Evolutionary conservation across 2,329 filamentous ascomycete genomes (phyloP), one percentile per base, ranked within the genome.

Genomic region (Thielaviopsis punctulata): DNA sequence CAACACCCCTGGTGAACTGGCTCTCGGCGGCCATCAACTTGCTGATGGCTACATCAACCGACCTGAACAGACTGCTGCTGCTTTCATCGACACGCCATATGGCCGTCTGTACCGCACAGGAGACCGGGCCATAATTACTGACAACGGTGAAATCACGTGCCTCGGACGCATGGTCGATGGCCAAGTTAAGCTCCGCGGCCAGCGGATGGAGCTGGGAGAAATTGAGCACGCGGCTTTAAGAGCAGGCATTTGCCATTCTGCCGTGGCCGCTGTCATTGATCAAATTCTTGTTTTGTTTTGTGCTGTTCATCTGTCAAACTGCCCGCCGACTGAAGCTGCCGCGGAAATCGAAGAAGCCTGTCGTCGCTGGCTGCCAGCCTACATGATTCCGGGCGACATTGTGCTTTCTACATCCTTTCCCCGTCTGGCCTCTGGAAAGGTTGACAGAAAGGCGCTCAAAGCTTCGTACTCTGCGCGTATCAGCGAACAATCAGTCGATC

Each of bases 131-230:
- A 74, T 76, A 21, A 72, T 94, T 48, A 72, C 75, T 1, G 58
- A 70, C 0, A 72, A 84, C 55, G 86, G 87, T 1, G 76, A 73
- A 0, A 70, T 95, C n/a, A 84, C 94, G 62, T 93, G 86, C 60
- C 72, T 89, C 30, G 89, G 89, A 0, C 80, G 89, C 10, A 80
- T 95, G 12, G 76, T 77, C 2, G 77, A 79, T 48, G 87, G 86
- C 0, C 89, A 95, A 63, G 80, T 95, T 49, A 95, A 95, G 65
- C 71, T 95, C 7, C 76, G 87, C 51, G 88, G 88, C 1, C 88
- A 94, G 64, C 74, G 87, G 48, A 76, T 93, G 49, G 84, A 92
- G 60, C 75, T 92, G 4, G 84, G 84, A 0, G 86, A 89, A 60
- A 72, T 88, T 19, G 85, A 90, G 61, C 77, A 86, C 58, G 82